Evolutionary conservation across 805 yeast genomes (phyloP).

Genomic region (Candida argentea): DNA sequence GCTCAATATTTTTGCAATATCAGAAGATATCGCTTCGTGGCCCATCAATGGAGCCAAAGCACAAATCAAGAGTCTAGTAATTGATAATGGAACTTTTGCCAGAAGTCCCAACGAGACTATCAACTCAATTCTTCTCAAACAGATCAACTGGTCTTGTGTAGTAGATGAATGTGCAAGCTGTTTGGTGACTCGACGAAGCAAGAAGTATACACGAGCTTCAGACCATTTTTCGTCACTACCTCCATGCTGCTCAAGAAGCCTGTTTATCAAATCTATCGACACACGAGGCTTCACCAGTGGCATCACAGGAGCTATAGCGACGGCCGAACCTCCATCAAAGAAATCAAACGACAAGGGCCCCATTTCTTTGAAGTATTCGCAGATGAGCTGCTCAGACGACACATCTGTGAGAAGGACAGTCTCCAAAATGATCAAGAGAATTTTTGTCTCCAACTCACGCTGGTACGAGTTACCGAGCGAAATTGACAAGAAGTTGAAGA

Average conservation of each 20-base stretch:
- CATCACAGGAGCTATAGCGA: constrained; percentile 11
- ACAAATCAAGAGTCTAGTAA: constrained; percentile 11
- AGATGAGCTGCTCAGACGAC: constrained; percentile 14
- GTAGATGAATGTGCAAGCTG: constrained; percentile 11
- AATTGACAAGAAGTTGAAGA: constrained; percentile 11
- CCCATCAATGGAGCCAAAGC: constrained; percentile 13
- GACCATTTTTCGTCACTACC: constrained; percentile 2
- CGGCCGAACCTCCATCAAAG: constrained; percentile 6
- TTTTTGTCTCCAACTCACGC: constrained; percentile 12
- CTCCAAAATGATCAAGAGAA: constrained; percentile 24
- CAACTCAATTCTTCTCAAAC: constrained; percentile 28
- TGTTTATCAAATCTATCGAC: constrained; percentile 13
- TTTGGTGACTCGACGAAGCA: constrained; percentile 22
- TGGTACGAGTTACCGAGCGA: constrained; percentile 12
- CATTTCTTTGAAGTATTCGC: constrained; percentile 4
- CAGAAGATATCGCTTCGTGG: constrained; percentile 10
- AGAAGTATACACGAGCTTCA: constrained; percentile 22
- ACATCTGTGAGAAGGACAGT: constrained; percentile 32
- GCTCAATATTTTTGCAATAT: constrained; percentile 15
- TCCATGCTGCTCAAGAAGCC: constrained; percentile 14
- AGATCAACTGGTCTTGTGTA: constrained; percentile 11
- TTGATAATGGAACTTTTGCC: constrained; percentile 5
- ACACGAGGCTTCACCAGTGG: constrained; percentile 9
- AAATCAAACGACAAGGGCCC: constrained; percentile 1
- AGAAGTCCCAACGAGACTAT: constrained; percentile 17